phyloP scores from a whole-genome alignment of 208 protist genomes.

The Acanthamoeba healyi region DNA sequence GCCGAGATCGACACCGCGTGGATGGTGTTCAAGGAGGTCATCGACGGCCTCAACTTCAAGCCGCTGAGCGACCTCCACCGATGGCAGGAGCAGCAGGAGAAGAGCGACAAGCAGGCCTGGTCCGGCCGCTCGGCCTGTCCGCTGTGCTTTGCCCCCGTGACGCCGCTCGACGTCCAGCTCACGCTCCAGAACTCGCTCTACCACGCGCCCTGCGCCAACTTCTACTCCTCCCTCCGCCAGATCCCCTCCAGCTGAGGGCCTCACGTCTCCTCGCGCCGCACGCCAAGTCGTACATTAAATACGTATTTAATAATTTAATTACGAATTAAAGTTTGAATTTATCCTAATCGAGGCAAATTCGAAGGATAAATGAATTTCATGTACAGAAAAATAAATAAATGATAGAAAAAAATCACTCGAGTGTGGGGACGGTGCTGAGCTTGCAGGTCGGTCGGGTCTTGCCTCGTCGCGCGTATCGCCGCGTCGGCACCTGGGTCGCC shows the following conservation, averaged over 20 bases:
- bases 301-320: background rate
- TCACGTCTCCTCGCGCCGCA: too few relatives aligned
- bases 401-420: background rate
- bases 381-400: background rate
- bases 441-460: background rate
- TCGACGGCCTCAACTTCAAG: constrained; percentile 19
- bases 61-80: background rate
- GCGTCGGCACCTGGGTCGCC: background rate
- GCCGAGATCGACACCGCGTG: constrained; percentile 1
- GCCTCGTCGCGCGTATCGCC: background rate
- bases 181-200: background rate
- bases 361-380: background rate
- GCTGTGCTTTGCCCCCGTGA: background rate
- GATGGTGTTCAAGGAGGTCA: background rate
- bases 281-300: background rate
- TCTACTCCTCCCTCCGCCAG: constrained; percentile 6
- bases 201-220: constrained; percentile 27
- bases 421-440: background rate
- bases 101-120: background rate
- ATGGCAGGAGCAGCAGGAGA: constrained; percentile 24
- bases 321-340: background rate
- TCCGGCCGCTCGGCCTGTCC: background rate
- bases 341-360: background rate
- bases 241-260: background rate
- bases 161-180: background rate